Base-by-base conservation (phyloP, 306 rosid species). In the Vigna radiata region DNA sequence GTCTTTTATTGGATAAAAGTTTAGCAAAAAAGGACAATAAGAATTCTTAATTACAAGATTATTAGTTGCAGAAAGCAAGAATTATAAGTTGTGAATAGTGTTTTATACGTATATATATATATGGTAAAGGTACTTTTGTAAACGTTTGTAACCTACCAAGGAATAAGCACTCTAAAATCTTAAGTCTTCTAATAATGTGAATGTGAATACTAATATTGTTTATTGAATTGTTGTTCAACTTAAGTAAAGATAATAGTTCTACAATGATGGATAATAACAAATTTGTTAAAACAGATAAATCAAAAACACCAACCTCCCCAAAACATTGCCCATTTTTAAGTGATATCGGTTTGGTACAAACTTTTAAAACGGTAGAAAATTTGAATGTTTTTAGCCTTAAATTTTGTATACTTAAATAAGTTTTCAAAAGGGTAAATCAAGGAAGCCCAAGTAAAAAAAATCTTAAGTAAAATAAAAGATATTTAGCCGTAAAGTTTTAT, bases 401-500 rank as follows among this genome's bases (percentile, higher is more conserved):
- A 7, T 39, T 37, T 39, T 39, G 9, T 39, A 8, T 1, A 39
- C 3, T 25, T 25, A 25, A 25, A 25, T 39, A 7, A 39, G 3
- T 39, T 39, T 39, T 39, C 11, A 39, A 39, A 39, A 39, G 11
- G 9, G 44, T 39, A 39, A 70, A 1, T 33, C 59, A 53, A 53
- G 52, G 37, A 6, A 37, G 37, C 16, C 49, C 4, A 29, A 29
- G 31, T 29, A n/a, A n/a, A n/a, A n/a, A 27, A 27, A 1, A 72
- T 19, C 5, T 19, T 67, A 16, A 73, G 77, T 73, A 49, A 73
- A 58, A 73, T 29, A 7, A 55, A 58, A 41, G 56, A 72, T 23
- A 55, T 73, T 58, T 73, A 7, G 68, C 29, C 68, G 46, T 73
- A 73, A 73, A 53, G 77, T 44, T 56, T 73, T 58, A 25, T 43